These are phyloP conservation scores for Allium fistulosum DNA, from an alignment of 106 monocot species.

Conservation along the genomic window DNA sequence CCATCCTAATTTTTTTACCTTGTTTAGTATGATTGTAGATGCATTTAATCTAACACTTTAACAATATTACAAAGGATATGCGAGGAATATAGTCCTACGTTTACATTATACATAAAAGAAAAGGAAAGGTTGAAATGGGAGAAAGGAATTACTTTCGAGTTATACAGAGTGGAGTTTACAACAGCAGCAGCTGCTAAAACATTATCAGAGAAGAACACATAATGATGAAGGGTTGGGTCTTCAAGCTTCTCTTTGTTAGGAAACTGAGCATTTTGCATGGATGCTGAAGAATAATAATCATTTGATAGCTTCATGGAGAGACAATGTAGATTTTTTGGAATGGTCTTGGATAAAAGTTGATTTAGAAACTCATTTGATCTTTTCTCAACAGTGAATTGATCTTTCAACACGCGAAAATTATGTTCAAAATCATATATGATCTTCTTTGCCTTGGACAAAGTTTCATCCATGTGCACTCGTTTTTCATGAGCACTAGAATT, in stretches of 20 bases:
- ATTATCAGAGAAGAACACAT: constrained; percentile 38
- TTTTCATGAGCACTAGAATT: constrained; percentile 36
- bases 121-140: neutral
- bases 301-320: constrained; percentile 61
- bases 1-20: too few relatives aligned
- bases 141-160: constrained; percentile 9
- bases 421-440: constrained; percentile 49
- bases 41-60: too few relatives aligned
- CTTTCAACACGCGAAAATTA: constrained; percentile 48
- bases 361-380: constrained; percentile 41
- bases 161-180: constrained; percentile 10
- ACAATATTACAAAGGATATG: too few relatives aligned
- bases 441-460: constrained; percentile 45
- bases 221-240: constrained; percentile 58
- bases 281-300: constrained; percentile 32
- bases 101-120: neutral
- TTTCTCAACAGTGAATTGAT: constrained; percentile 32
- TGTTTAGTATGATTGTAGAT: too few relatives aligned
- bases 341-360: constrained; percentile 70
- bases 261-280: constrained; percentile 19
- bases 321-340: constrained; percentile 80
- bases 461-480: constrained; percentile 56
- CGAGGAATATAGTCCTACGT: too few relatives aligned
- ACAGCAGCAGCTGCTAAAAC: constrained; percentile 15
- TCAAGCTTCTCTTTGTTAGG: constrained; percentile 52